Percentiles rank a stretch among this genome's conserved stretches.
These are phyloP conservation scores for Neltuma alba DNA, from an alignment of 306 rosid species.

Conservation along the genomic window DNA sequence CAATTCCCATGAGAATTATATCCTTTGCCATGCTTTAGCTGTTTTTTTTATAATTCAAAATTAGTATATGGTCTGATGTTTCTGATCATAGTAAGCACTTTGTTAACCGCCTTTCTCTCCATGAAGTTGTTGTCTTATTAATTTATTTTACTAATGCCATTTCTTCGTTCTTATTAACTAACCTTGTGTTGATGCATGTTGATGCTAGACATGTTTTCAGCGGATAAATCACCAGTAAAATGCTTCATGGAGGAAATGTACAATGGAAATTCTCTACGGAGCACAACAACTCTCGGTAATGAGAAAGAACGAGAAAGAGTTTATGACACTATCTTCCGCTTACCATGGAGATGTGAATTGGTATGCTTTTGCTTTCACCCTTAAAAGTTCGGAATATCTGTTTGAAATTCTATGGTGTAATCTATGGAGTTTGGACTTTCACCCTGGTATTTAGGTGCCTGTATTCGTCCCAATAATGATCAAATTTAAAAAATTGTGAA, in stretches of 20 bases:
- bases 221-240: constrained; percentile 70
- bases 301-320: constrained; percentile 94
- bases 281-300: constrained; percentile 82
- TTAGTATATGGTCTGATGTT: constrained; percentile 7
- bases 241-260: constrained; percentile 88
- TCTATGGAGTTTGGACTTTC: constrained; percentile 26
- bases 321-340: constrained; percentile 92
- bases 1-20: constrained; percentile 10
- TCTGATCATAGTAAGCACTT: neutral
- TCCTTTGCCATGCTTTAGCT: constrained; percentile 25
- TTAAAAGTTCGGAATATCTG: constrained; percentile 18
- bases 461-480: constrained; percentile 20
- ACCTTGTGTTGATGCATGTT: constrained; percentile 33
- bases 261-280: constrained; percentile 82
- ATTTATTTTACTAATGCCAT: neutral
- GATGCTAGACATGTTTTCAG: constrained; percentile 59
- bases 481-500: constrained; percentile 10
- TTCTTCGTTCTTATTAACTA: constrained; percentile 15
- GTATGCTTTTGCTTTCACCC: constrained; percentile 51
- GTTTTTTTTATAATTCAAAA: constrained; percentile 31
- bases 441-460: constrained; percentile 24
- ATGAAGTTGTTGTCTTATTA: constrained; percentile 12
- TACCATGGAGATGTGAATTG: constrained; percentile 99
- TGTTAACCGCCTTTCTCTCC: constrained; percentile 18
- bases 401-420: constrained; percentile 36